Evolutionary conservation across 1,284 basidiomycete species (phyloP).

Genomic region (Cutaneotrichosporon daszewskae): DNA sequence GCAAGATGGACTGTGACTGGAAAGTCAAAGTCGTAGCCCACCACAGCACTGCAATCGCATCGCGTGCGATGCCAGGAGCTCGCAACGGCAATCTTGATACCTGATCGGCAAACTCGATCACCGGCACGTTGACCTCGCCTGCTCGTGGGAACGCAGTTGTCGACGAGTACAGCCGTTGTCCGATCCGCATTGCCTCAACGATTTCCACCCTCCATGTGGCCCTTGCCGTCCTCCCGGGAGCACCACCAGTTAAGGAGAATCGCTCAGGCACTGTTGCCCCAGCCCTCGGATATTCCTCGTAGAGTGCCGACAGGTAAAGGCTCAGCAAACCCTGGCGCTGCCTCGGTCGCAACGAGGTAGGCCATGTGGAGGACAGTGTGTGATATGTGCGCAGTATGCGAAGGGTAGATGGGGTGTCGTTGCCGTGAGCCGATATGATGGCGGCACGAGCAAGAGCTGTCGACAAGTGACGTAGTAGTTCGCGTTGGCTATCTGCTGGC

Average conservation of each 20-base stretch:
- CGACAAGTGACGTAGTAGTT: slow-evolving; percentile 38
- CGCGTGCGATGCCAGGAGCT: slow-evolving; percentile 48
- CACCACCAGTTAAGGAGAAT: slow-evolving; percentile 19
- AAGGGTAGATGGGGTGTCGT: slow-evolving; percentile 27
- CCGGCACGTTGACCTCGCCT: slow-evolving; percentile 69
- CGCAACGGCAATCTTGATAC: slow-evolving; percentile 68
- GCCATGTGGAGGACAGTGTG: slow-evolving; percentile 62
- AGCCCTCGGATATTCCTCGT: slow-evolving; percentile 49
- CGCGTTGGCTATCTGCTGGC: slow-evolving; percentile 37
- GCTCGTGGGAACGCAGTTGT: slow-evolving; percentile 76
- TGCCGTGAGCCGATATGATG: slow-evolving; percentile 46
- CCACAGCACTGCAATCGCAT: slow-evolving; percentile 63
- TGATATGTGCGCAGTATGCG: slow-evolving; percentile 64
- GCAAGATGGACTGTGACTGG: slow-evolving; percentile 74
- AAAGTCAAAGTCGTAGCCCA: slow-evolving; percentile 88
- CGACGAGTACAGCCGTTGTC: slow-evolving; percentile 59
- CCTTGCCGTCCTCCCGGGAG: slow-evolving; percentile 40
- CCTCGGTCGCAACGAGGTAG: slow-evolving; percentile 62
- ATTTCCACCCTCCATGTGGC: slow-evolving; percentile 61
- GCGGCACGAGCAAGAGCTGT: slow-evolving; percentile 40
- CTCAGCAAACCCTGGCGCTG: slow-evolving; percentile 65
- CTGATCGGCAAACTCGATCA: slow-evolving; percentile 77
- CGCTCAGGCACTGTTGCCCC: slow-evolving; percentile 14
- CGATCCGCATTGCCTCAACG: slow-evolving; percentile 61
- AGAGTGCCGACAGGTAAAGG: slow-evolving; percentile 66